Conservation (phyloP, 176 grass and related monocot species). For the Triticum monococcum region DNA sequence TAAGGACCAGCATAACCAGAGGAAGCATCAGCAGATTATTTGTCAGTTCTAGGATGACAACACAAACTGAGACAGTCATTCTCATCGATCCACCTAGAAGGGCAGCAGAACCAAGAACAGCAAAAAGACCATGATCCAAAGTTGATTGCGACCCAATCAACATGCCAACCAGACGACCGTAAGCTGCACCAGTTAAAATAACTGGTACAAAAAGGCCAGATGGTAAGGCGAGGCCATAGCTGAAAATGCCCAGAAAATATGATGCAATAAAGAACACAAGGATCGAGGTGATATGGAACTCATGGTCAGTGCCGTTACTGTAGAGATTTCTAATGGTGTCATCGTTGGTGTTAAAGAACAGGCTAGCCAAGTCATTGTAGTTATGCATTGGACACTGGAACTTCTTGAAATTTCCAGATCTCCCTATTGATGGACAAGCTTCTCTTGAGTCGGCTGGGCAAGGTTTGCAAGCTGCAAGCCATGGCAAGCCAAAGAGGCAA, state of each 20-base stretch:
- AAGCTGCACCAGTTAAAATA: conserved; percentile 91
- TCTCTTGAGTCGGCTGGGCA: conserved; percentile 63
- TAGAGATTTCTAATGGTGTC: conserved; percentile 94
- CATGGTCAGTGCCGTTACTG: conserved; percentile 69
- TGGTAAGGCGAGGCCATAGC: conserved; percentile 85
- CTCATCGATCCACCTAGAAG: conserved; percentile 93
- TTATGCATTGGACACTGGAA: conserved; percentile 72
- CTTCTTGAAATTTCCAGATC: conserved; percentile 96
- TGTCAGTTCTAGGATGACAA: conserved; percentile 82
- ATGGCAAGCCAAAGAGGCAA: conserved; percentile 86
- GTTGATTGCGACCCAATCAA: conserved; percentile 69
- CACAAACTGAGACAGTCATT: conserved; percentile 93
- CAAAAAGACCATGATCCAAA: conserved; percentile 84
- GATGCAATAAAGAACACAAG: conserved; percentile 72
- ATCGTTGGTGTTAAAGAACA: conserved; percentile 93
- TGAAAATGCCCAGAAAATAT: conserved; percentile 90
- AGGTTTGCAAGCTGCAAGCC: conserved; percentile 77
- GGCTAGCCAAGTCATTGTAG: conserved; percentile 94
- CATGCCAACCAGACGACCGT: conserved; percentile 76
- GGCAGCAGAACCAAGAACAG: conserved; percentile 86
- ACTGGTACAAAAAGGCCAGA: conserved; percentile 90
- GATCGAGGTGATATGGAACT: conserved; percentile 73
- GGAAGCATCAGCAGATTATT: conserved; percentile 91
- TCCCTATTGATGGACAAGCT: conserved; percentile 88
- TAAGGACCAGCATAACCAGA: conserved; percentile 82